Evolutionary conservation across 192 early-diverging fungal species (phyloP).

Genomic region (Backusella tarrabulga): DNA sequence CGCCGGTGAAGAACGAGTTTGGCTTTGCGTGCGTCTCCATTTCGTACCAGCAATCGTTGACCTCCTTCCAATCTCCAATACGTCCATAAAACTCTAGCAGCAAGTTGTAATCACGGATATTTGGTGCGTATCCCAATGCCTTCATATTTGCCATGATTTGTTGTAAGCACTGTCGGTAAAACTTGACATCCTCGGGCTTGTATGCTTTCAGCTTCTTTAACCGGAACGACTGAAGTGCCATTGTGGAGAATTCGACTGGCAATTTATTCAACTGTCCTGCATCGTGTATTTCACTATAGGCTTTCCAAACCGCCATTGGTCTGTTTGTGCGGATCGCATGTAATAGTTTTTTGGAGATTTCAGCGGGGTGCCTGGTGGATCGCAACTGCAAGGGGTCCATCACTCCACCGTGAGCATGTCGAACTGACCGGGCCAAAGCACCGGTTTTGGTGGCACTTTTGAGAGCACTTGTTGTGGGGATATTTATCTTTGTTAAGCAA

Average conservation of each 20-base stretch:
- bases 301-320: constrained; percentile 34
- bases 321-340: constrained; percentile 19
- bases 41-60: constrained; percentile 22
- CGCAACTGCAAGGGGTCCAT: constrained; percentile 14
- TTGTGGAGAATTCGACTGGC: constrained; percentile 28
- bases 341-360: constrained; percentile 1
- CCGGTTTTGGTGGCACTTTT: background rate
- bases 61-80: constrained; percentile 22
- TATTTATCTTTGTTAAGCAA: background rate
- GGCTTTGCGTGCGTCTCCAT: background rate
- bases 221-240: constrained; percentile 28
- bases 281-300: constrained; percentile 19
- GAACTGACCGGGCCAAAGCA: background rate
- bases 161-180: constrained; percentile 24
- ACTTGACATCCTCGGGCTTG: constrained; percentile 15
- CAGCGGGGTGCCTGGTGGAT: background rate
- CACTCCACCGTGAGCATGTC: constrained; percentile 6
- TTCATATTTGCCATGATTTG: constrained; percentile 29
- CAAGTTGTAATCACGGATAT: constrained; percentile 39
- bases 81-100: constrained; percentile 36
- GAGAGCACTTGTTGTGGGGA: background rate
- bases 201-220: constrained; percentile 21
- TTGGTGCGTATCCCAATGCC: background rate
- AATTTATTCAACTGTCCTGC: constrained; percentile 16
- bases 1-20: constrained; percentile 4